Evolutionary conservation across 2,329 filamentous ascomycete genomes (phyloP).

Genomic region (Chrysoporthe austroafricana): DNA sequence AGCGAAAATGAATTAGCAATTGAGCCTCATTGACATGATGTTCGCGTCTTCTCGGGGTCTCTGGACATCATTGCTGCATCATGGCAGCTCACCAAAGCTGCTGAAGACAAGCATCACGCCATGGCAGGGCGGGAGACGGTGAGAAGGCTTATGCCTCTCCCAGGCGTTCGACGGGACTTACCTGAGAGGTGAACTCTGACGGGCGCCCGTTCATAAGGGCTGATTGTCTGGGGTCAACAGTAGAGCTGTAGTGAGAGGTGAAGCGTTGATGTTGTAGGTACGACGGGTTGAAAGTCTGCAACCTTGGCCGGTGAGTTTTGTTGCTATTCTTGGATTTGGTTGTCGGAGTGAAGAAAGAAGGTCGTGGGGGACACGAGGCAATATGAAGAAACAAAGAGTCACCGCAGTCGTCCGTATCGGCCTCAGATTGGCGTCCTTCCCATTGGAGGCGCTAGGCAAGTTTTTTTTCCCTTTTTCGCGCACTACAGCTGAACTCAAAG

Average conservation of each 20-base stretch:
- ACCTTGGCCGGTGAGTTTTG: constrained; percentile 8
- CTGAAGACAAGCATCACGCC: background rate
- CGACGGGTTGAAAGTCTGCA: constrained; percentile 13
- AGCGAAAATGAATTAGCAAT: constrained; percentile 47
- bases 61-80: background rate
- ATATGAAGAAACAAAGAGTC: constrained; percentile 19
- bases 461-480: constrained; percentile 12
- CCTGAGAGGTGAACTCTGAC: constrained; percentile 87
- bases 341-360: constrained; percentile 11
- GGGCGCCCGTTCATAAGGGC: constrained; percentile 85
- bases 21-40: constrained; percentile 20
- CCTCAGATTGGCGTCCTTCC: background rate
- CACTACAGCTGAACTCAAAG: background rate
- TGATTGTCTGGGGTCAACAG: constrained; percentile 48
- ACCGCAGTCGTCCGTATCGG: constrained; percentile 4
- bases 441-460: constrained; percentile 6
- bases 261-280: constrained; percentile 28
- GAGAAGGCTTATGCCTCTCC: background rate
- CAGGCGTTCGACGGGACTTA: constrained; percentile 46
- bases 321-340: constrained; percentile 16
- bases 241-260: constrained; percentile 29
- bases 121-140: background rate
- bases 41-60: constrained; percentile 6
- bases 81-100: constrained; percentile 10
- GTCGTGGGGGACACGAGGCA: background rate